Evolutionary conservation across 805 yeast species (phyloP).

Genomic region (Cyberlindnera sargentensis): DNA sequence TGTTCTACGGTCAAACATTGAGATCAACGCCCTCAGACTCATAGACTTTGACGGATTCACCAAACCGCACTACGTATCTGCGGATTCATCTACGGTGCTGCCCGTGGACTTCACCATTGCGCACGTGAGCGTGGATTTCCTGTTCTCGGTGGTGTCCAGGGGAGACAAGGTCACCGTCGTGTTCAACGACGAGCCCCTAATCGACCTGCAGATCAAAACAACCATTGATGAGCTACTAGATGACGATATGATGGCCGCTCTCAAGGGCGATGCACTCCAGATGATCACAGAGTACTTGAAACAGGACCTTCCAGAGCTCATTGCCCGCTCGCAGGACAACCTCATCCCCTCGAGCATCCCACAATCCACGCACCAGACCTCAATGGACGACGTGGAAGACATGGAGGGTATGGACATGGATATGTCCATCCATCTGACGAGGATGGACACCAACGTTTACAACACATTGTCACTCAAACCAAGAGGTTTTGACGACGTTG

Average conservation of each 20-base stretch:
- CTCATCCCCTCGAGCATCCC: no score
- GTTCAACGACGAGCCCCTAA: conserved; percentile 20
- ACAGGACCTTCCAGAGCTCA: conserved; percentile 18
- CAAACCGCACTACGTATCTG: conserved; percentile 19
- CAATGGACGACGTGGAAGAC: background rate
- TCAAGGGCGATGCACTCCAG: conserved; percentile 16
- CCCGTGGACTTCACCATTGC: conserved; percentile 21
- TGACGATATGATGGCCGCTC: conserved; percentile 15
- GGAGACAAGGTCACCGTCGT: conserved; percentile 18
- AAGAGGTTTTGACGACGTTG: conserved; percentile 9
- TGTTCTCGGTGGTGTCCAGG: conserved; percentile 18
- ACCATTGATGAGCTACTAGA: conserved; percentile 23
- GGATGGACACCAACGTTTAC: conserved; percentile 6
- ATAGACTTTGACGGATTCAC: conserved; percentile 23
- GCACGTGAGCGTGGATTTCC: conserved; percentile 15
- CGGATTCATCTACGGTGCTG: conserved; percentile 18
- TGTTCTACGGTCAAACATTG: conserved; percentile 16
- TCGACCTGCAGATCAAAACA: conserved; percentile 19
- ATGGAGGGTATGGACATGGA: background rate
- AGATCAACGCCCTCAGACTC: conserved; percentile 19
- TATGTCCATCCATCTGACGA: background rate
- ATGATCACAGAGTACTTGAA: conserved; percentile 16
- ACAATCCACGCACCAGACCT: no score
- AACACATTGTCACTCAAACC: conserved; percentile 19
- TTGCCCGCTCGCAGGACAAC: conserved; percentile 6